A percentile compares a stretch with the other conserved stretches of the same genome.
phyloP scores from a whole-genome alignment of 2,329 filamentous ascomycete genomes.

The Paraphaeosphaeria minitans region DNA sequence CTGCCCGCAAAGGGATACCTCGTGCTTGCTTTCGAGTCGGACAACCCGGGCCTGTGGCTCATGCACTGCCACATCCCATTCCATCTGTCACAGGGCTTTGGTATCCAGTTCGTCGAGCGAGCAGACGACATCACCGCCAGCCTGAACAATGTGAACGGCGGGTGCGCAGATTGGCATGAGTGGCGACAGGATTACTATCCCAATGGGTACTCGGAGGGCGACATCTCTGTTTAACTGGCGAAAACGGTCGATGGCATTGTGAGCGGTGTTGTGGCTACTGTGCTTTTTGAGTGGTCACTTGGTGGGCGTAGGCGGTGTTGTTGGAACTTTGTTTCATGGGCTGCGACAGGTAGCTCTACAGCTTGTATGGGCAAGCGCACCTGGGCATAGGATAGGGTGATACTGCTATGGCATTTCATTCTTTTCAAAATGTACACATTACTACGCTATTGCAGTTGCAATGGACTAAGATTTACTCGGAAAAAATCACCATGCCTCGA shows the following conservation, averaged over 20 bases:
- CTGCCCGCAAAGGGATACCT: constrained; percentile 42
- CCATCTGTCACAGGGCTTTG: constrained; percentile 49
- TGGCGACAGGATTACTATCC: constrained; percentile 1
- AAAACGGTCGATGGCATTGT: neutral
- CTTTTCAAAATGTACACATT: neutral
- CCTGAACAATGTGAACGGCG: constrained; percentile 27
- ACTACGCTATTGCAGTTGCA: neutral
- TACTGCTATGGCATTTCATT: neutral
- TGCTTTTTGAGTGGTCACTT: neutral
- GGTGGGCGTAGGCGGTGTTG: neutral
- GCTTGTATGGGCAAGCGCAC: neutral
- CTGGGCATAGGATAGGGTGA: neutral
- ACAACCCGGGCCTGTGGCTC: constrained; percentile 47
- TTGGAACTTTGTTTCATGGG: neutral
- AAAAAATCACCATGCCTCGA: neutral
- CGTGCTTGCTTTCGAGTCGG: constrained; percentile 44
- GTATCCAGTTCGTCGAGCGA: constrained; percentile 59
- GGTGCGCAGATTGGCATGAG: constrained; percentile 34
- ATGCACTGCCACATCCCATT: constrained; percentile 50
- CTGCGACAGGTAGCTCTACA: neutral
- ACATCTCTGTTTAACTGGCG: neutral
- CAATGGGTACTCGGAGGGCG: neutral
- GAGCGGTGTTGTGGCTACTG: neutral
- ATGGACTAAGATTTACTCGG: neutral
- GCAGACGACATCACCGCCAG: constrained; percentile 35